phyloP scores from a whole-genome alignment of 2,329 filamentous ascomycete species.

The Lachnellula subtilissima region DNA sequence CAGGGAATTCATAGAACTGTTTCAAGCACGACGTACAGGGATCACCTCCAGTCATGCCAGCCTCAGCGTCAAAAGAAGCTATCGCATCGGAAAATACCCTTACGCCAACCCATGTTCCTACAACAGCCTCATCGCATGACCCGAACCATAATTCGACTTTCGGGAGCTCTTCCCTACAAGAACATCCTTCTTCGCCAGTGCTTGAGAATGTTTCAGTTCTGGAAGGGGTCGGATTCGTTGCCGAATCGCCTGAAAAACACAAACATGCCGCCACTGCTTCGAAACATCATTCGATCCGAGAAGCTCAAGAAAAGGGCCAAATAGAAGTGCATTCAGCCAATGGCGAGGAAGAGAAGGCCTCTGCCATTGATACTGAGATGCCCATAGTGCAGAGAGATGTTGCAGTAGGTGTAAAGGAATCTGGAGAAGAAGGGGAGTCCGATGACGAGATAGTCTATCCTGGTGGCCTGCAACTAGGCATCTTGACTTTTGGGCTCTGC shows the following conservation, averaged over 20 bases:
- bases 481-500: constrained; percentile 44
- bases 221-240: constrained; percentile 6
- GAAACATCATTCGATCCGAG: constrained; percentile 2
- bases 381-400: constrained; percentile 4
- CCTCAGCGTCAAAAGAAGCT: neutral
- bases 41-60: constrained; percentile 16
- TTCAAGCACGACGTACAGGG: neutral
- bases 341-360: neutral
- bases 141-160: constrained; percentile 21
- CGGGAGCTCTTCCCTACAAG: constrained; percentile 3
- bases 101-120: neutral
- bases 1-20: neutral
- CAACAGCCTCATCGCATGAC: constrained; percentile 5
- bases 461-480: constrained; percentile 25
- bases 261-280: constrained; percentile 11
- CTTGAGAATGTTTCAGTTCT: constrained; percentile 12
- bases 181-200: constrained; percentile 7
- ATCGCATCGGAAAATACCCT: constrained; percentile 15
- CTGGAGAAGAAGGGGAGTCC: constrained; percentile 13
- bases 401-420: constrained; percentile 8
- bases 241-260: constrained; percentile 14
- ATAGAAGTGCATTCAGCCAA: constrained; percentile 2
- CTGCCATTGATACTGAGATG: neutral
- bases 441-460: constrained; percentile 19
- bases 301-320: constrained; percentile 3